Evolutionary conservation across 1,284 basidiomycete genomes (phyloP).

Genomic region (Leucoagaricus sp.): DNA sequence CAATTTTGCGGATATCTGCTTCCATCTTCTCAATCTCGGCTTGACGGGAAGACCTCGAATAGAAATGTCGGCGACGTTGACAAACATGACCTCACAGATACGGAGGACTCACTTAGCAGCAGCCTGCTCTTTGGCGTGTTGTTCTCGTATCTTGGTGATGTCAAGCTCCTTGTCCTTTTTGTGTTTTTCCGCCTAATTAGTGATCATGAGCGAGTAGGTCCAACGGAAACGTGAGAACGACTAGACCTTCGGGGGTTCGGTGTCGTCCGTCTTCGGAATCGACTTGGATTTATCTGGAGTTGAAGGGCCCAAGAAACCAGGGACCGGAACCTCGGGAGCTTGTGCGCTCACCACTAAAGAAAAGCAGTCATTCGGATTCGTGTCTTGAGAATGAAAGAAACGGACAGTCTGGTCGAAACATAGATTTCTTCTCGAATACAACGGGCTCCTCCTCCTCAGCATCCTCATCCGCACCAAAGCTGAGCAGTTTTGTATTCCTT

Average conservation of each 20-base stretch:
- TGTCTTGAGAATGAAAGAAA: conserved; percentile 17
- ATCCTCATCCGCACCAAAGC: conserved; percentile 84
- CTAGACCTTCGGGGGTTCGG: conserved; percentile 17
- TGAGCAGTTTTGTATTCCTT: conserved; percentile 86
- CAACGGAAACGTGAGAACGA: not conserved
- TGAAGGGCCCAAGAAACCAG: conserved; percentile 36
- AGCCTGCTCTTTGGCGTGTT: conserved; percentile 69
- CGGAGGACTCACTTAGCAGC: conserved; percentile 47
- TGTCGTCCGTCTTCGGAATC: not conserved
- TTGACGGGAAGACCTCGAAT: conserved; percentile 42
- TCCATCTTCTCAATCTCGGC: conserved; percentile 88
- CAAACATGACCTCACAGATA: not conserved
- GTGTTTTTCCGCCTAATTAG: conserved; percentile 22
- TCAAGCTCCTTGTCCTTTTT: conserved; percentile 52
- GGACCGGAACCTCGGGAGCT: conserved; percentile 27
- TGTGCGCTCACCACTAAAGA: conserved; percentile 55
- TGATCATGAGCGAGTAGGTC: not conserved
- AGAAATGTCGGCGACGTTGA: too few relatives aligned
- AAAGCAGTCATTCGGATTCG: conserved; percentile 2
- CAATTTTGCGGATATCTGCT: conserved; percentile 78
- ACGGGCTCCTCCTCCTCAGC: conserved; percentile 49
- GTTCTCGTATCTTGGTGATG: conserved; percentile 70
- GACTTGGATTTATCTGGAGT: not conserved
- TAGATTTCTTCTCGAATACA: conserved; percentile 74
- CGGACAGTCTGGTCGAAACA: conserved; percentile 81